phyloP scores from a whole-genome alignment of 2,329 filamentous ascomycete genomes.

The Neonectria neomacrospora region DNA sequence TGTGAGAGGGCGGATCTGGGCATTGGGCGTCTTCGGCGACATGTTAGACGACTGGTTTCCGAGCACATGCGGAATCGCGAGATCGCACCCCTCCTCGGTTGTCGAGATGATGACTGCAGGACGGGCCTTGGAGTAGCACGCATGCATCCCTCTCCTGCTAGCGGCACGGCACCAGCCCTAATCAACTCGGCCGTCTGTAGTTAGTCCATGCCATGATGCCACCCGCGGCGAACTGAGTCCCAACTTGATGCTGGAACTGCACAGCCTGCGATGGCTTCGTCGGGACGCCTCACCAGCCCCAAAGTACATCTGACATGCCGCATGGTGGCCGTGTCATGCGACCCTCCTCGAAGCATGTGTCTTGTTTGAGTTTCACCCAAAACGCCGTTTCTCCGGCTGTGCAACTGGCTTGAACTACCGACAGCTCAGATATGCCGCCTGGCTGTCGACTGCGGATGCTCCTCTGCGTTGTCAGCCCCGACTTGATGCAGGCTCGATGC shows the following conservation, averaged over 20 bases:
- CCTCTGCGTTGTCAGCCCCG: conserved; percentile 28
- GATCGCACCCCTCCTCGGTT: conserved; percentile 20
- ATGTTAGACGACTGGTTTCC: conserved; percentile 10
- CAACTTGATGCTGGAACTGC: background rate
- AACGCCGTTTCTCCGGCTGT: background rate
- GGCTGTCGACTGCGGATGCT: conserved; percentile 14
- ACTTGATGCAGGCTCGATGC: conserved; percentile 11
- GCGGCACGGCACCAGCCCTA: conserved; percentile 20
- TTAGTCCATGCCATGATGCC: conserved; percentile 7
- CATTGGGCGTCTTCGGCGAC: conserved; percentile 11
- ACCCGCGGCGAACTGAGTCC: conserved; percentile 1
- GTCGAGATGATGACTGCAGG: conserved; percentile 25
- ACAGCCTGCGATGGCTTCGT: background rate
- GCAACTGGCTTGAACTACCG: conserved; percentile 21
- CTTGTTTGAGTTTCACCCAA: background rate
- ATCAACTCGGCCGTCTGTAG: conserved; percentile 5
- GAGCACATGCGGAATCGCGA: conserved; percentile 22
- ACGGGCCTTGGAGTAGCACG: conserved; percentile 17
- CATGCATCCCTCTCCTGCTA: conserved; percentile 16
- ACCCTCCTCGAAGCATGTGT: conserved; percentile 2
- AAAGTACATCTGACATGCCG: conserved; percentile 17
- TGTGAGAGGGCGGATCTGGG: background rate
- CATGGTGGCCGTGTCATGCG: conserved; percentile 20
- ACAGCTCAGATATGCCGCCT: conserved; percentile 29
- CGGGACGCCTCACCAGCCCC: background rate